phyloP scores from a whole-genome alignment of 1,284 basidiomycete genomes.

The Naganishia cerealis region DNA sequence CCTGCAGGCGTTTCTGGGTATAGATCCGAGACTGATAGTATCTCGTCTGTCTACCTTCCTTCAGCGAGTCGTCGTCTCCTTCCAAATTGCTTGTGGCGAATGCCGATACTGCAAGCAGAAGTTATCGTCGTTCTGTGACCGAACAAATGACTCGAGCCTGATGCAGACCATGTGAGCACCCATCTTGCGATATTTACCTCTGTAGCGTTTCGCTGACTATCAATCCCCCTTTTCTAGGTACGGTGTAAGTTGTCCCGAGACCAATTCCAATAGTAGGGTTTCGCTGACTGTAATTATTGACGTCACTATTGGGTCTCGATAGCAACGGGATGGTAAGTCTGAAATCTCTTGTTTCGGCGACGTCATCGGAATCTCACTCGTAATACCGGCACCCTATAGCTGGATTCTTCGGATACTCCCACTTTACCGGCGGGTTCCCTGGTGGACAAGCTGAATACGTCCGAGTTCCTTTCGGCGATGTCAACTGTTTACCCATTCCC shows the following conservation, averaged over 20 bases:
- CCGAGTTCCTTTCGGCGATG: conserved; percentile 68
- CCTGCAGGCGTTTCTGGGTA: not conserved
- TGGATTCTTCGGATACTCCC: conserved; percentile 64
- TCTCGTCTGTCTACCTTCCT: not conserved
- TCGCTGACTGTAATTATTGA: not conserved
- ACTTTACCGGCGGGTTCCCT: conserved; percentile 60
- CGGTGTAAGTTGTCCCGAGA: conserved; percentile 15
- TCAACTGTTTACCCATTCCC: conserved; percentile 69
- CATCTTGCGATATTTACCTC: not conserved
- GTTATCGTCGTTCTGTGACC: conserved; percentile 69
- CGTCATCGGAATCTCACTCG: not conserved
- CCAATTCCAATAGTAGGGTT: not conserved
- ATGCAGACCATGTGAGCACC: conserved; percentile 55
- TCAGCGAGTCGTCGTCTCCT: conserved; percentile 67
- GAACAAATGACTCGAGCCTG: conserved; percentile 64
- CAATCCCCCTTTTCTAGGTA: conserved; percentile 10
- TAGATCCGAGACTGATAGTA: not conserved
- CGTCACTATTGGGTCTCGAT: not conserved
- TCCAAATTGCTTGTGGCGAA: conserved; percentile 75
- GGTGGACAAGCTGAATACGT: conserved; percentile 63
- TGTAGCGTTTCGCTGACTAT: not conserved
- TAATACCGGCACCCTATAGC: conserved; percentile 49
- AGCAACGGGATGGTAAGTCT: conserved; percentile 26
- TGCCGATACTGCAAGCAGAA: conserved; percentile 73
- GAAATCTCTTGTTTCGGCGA: not conserved